Evolutionary conservation across 371 early-diverging fungal species (phyloP).

Genomic region (Rozella allomycis): DNA sequence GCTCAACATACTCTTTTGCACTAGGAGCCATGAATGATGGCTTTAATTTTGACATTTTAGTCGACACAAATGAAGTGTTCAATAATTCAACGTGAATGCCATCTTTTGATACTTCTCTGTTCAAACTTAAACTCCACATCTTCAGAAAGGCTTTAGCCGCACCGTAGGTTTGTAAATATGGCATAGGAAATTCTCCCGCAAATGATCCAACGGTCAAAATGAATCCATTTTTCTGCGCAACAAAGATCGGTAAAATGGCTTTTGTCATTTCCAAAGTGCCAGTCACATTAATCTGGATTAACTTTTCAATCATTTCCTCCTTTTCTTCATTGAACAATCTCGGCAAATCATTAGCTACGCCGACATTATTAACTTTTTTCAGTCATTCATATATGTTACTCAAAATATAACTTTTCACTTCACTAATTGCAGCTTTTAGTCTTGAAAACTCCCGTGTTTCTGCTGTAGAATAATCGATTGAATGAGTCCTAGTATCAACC

Average conservation of each 20-base stretch:
- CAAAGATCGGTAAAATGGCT: constrained; percentile 54
- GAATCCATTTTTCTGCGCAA: constrained; percentile 36
- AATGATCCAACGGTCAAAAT: constrained; percentile 87
- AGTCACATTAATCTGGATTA: constrained; percentile 71
- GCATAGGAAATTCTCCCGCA: constrained; percentile 64
- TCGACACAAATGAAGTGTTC: constrained; percentile 68
- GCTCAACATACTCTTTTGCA: constrained; percentile 50
- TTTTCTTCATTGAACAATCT: constrained; percentile 55
- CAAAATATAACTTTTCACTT: no score
- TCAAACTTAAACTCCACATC: constrained; percentile 69
- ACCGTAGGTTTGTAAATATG: constrained; percentile 74
- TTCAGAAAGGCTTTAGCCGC: constrained; percentile 82
- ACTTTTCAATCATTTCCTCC: constrained; percentile 35
- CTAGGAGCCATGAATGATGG: constrained; percentile 44
- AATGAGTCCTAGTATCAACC: constrained; percentile 43
- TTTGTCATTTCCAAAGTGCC: constrained; percentile 64
- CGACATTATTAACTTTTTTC: constrained; percentile 86
- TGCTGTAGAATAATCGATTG: constrained; percentile 52
- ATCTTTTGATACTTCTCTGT: constrained; percentile 46
- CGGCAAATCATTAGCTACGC: constrained; percentile 66
- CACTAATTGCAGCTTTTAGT: no score
- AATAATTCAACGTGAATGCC: constrained; percentile 69
- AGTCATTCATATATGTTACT: no score
- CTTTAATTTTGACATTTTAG: constrained; percentile 76
- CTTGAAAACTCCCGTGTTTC: constrained; percentile 2